Conservation (phyloP, 768 basidiomycete genomes). For the Rhodotorula taiwanensis region DNA sequence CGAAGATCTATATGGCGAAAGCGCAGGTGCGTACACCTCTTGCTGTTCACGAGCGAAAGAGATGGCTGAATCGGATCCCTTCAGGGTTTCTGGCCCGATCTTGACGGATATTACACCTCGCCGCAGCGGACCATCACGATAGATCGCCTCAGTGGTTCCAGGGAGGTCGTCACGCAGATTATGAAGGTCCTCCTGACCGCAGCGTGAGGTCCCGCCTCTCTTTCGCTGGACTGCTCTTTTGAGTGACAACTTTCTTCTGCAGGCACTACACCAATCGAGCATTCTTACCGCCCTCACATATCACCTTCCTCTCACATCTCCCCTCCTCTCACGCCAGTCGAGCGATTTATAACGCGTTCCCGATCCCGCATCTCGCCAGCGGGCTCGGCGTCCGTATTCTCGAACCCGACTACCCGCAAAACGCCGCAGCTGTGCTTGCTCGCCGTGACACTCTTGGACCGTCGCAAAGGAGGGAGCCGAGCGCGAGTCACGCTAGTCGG, state of each 20-base stretch:
- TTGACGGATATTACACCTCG: slow-evolving; percentile 18
- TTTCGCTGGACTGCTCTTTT: not conserved
- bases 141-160: slow-evolving; percentile 7
- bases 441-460: slow-evolving; percentile 9
- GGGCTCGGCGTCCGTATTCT: slow-evolving; percentile 6
- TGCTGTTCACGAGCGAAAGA: fast-evolving
- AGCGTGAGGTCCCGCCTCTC: not conserved
- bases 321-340: not conserved
- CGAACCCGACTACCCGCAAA: slow-evolving; percentile 3
- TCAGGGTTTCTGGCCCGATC: slow-evolving; percentile 32
- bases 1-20: slow-evolving; percentile 22
- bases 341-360: slow-evolving; percentile 5
- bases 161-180: not conserved
- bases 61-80: not conserved
- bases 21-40: not conserved
- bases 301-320: slow-evolving; percentile 4
- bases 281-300: not conserved
- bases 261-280: slow-evolving; percentile 24
- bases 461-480: too few relatives aligned
- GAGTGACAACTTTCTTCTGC: not conserved
- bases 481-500: too few relatives aligned
- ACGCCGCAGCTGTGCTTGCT: not conserved
- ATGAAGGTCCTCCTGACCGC: slow-evolving; percentile 10
- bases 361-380: slow-evolving; percentile 4
- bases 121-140: slow-evolving; percentile 1